A percentile compares a stretch with the other conserved stretches of the same genome.
Conservation (phyloP, 2,329 filamentous ascomycete genomes). For the Botrytis galanthina region DNA sequence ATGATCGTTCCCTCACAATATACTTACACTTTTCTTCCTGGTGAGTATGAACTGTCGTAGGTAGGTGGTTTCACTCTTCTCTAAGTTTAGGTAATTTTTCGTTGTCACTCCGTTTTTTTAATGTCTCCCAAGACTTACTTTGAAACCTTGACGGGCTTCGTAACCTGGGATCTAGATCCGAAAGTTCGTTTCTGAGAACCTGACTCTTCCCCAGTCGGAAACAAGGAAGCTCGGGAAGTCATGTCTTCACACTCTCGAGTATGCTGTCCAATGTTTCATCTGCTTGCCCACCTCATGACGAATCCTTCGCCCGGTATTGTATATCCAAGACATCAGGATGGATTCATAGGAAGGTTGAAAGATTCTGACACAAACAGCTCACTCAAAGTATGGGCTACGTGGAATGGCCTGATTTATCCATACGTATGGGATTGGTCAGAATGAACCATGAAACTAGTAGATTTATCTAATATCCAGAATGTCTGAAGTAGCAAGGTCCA, state of each 20-base stretch:
- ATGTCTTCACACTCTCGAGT: background rate
- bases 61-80: background rate
- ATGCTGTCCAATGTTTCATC: background rate
- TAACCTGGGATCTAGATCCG: background rate
- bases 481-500: background rate
- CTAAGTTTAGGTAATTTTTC: background rate
- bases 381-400: background rate
- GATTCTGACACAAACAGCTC: background rate
- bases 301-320: background rate
- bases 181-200: background rate
- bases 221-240: background rate
- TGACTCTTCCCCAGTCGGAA: background rate
- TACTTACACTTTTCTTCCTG: background rate
- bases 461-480: background rate
- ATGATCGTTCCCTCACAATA: conserved; percentile 5
- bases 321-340: background rate
- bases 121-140: background rate
- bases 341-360: background rate
- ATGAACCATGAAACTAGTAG: background rate
- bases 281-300: background rate
- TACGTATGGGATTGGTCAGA: background rate
- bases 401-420: conserved; percentile 5
- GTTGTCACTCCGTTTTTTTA: too few species aligned
- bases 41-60: background rate
- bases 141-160: background rate